Conservation (phyloP, 805 yeast genomes). For the Zygoascus tannicola region DNA sequence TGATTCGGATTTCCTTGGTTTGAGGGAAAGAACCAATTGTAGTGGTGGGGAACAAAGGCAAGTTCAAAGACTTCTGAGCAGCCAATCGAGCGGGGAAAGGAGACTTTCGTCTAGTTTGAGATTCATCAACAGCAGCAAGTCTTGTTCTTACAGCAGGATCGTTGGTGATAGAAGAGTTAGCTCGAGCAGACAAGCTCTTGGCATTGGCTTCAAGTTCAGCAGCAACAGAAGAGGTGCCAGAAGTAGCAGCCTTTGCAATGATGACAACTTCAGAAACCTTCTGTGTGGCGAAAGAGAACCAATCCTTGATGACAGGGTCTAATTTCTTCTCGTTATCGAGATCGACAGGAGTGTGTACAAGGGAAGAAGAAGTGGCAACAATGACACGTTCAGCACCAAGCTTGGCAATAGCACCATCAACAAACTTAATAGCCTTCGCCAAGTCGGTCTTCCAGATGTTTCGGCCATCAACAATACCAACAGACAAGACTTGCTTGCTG, state of each 20-base stretch:
- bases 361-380: constrained; percentile 92
- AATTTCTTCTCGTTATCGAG: constrained; percentile 86
- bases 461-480: constrained; percentile 98
- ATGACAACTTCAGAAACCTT: constrained; percentile 85
- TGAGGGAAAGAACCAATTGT: constrained; percentile 99
- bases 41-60: constrained; percentile 99
- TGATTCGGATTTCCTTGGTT: constrained; percentile 97
- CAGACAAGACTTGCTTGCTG: constrained; percentile 74
- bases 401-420: constrained; percentile 72
- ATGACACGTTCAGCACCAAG: constrained; percentile 65
- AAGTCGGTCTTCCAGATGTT: constrained; percentile 99
- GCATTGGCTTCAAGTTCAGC: constrained; percentile 78
- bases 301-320: constrained; percentile 84
- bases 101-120: constrained; percentile 69
- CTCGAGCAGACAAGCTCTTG: constrained; percentile 74
- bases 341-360: constrained; percentile 98
- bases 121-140: constrained; percentile 56
- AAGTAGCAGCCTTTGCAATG: constrained; percentile 79
- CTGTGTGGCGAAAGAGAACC: constrained; percentile 98
- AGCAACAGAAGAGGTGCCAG: constrained; percentile 58
- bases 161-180: constrained; percentile 80
- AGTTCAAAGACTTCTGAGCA: constrained; percentile 79
- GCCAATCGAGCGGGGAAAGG: constrained; percentile 81
- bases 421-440: constrained; percentile 73
- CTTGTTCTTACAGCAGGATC: constrained; percentile 84